Percentiles rank a stretch among this genome's conserved stretches.
Evolutionary conservation across 257 asterid genomes (phyloP).

Genomic region (Orobanche coerulescens): DNA sequence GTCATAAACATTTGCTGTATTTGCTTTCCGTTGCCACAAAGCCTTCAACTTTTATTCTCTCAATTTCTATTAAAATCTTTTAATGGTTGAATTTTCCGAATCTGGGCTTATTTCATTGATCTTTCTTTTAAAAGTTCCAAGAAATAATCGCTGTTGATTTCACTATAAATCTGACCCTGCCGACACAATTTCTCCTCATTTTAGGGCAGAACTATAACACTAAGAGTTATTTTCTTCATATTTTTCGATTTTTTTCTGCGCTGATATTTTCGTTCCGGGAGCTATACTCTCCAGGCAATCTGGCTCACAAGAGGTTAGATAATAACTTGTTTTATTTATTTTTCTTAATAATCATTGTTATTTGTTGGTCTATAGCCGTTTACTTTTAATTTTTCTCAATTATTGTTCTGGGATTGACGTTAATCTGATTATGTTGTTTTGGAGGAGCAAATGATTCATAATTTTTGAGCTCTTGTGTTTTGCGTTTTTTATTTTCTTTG

Average conservation of each 20-base stretch:
- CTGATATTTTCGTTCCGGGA: conserved; percentile 19
- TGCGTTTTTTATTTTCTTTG: neutral
- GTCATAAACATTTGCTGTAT: conserved; percentile 18
- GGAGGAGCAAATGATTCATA: conserved; percentile 6
- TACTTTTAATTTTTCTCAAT: neutral
- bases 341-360: too few relatives aligned
- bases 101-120: neutral
- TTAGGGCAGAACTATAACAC: conserved; percentile 7
- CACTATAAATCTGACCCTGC: conserved; percentile 28
- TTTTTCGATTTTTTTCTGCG: neutral
- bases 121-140: neutral
- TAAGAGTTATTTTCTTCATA: neutral
- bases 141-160: conserved; percentile 14
- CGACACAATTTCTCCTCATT: neutral
- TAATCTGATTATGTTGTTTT: neutral
- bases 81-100: neutral
- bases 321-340: neutral
- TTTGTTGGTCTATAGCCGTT: neutral
- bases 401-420: neutral
- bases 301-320: conserved; percentile 59
- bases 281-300: conserved; percentile 36
- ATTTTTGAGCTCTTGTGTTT: neutral
- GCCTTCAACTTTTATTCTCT: neutral
- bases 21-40: conserved; percentile 29
- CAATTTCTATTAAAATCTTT: neutral